Conservation (phyloP, 2,329 filamentous ascomycete genomes). For the Nothopassalora personata region DNA sequence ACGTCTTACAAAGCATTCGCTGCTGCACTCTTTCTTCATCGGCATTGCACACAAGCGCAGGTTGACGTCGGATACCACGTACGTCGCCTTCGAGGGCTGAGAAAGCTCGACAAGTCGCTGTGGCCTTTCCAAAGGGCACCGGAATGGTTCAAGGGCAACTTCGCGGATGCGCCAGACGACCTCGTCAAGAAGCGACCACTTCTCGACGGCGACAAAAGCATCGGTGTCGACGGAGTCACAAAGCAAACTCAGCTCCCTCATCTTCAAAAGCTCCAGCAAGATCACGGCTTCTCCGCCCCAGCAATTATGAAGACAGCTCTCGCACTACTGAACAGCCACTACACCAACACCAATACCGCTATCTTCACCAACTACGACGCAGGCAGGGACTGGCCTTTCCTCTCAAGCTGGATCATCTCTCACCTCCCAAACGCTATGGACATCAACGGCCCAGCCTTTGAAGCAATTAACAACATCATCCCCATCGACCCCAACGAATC, state of each 20-base stretch:
- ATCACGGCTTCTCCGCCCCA: slow-evolving; percentile 3
- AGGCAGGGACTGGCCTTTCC: slow-evolving; percentile 10
- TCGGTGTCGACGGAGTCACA: slow-evolving; percentile 1
- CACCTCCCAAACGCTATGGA: slow-evolving; percentile 11
- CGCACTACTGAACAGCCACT: slow-evolving; percentile 9
- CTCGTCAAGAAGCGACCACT: neutral
- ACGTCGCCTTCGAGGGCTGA: slow-evolving; percentile 4
- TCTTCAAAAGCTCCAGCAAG: slow-evolving; percentile 1
- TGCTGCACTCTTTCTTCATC: slow-evolving; percentile 1
- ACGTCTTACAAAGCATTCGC: slow-evolving; percentile 10
- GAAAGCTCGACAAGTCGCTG: neutral
- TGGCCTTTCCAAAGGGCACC: slow-evolving; percentile 9
- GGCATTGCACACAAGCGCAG: neutral
- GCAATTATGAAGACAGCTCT: slow-evolving; percentile 9
- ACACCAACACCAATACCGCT: slow-evolving; percentile 1
- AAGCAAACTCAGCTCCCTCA: neutral
- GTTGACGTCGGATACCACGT: slow-evolving; percentile 4
- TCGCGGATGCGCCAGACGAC: neutral
- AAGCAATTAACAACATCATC: slow-evolving; percentile 4
- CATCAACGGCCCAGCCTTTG: slow-evolving; percentile 11
- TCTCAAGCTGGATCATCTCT: neutral
- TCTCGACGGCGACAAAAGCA: neutral
- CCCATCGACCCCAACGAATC: neutral
- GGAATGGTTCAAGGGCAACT: slow-evolving; percentile 12
- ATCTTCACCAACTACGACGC: slow-evolving; percentile 11